Percentiles rank a stretch among this genome's conserved stretches.
Conservation (phyloP, 2,329 filamentous ascomycete genomes). For the Epicoccum nigrum region DNA sequence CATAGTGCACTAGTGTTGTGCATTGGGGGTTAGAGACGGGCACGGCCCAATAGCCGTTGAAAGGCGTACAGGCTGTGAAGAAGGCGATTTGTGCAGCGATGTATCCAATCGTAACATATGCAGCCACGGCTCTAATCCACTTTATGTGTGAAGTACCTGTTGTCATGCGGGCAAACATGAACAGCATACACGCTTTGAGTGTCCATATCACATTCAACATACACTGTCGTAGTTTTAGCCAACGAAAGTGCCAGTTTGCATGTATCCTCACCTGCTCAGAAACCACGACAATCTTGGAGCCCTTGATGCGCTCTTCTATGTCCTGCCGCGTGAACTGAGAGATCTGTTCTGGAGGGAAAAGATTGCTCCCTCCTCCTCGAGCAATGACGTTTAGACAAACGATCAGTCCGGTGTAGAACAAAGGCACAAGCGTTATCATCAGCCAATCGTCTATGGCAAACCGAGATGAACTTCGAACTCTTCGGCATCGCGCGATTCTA, state of each 20-base stretch:
- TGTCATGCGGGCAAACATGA: slow-evolving; percentile 64
- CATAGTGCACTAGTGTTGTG: slow-evolving; percentile 62
- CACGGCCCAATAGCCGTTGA: slow-evolving; percentile 64
- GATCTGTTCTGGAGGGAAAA: slow-evolving; percentile 48
- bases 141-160: slow-evolving; percentile 53
- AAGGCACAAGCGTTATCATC: slow-evolving; percentile 34
- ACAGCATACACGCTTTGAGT: slow-evolving; percentile 62
- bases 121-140: slow-evolving; percentile 56
- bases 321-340: slow-evolving; percentile 46
- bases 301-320: slow-evolving; percentile 51
- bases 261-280: slow-evolving; percentile 49
- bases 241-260: background rate
- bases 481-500: slow-evolving; percentile 37
- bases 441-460: slow-evolving; percentile 40
- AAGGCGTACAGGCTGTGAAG: slow-evolving; percentile 60
- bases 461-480: slow-evolving; percentile 26
- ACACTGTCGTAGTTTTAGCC: slow-evolving; percentile 58
- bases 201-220: slow-evolving; percentile 66
- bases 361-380: slow-evolving; percentile 52
- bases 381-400: slow-evolving; percentile 52
- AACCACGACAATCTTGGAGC: slow-evolving; percentile 53
- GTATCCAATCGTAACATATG: slow-evolving; percentile 57
- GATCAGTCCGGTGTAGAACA: slow-evolving; percentile 51
- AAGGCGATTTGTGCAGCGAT: slow-evolving; percentile 62
- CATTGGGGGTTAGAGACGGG: slow-evolving; percentile 62